phyloP scores from a whole-genome alignment of 164 flowering plant genomes.

The Kingdonia uniflora region DNA sequence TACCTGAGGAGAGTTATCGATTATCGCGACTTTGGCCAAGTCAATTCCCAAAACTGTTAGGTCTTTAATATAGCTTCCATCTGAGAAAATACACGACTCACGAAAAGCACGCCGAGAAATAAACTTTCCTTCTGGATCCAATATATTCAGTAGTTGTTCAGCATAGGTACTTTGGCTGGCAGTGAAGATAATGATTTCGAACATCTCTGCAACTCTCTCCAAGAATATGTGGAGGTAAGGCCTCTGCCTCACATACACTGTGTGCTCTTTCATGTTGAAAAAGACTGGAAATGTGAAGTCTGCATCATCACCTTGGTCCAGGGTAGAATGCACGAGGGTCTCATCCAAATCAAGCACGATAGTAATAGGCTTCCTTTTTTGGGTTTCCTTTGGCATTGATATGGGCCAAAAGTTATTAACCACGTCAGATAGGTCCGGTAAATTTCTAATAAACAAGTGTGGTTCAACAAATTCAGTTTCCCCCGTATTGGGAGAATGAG shows the following conservation, averaged over 20 bases:
- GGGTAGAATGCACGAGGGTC: conserved; percentile 88
- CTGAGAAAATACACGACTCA: conserved; percentile 82
- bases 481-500: conserved; percentile 24
- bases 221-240: conserved; percentile 67
- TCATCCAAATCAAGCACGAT: conserved; percentile 98
- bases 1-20: conserved; percentile 99
- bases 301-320: conserved; percentile 73
- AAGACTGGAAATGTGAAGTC: conserved; percentile 78
- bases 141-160: conserved; percentile 62
- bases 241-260: conserved; percentile 74
- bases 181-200: conserved; percentile 81
- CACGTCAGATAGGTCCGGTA: conserved; percentile 59
- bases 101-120: conserved; percentile 79
- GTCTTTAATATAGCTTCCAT: conserved; percentile 85
- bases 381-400: conserved; percentile 29
- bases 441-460: conserved; percentile 40
- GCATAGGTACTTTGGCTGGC: conserved; percentile 98
- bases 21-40: conserved; percentile 86
- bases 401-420: conserved; percentile 30
- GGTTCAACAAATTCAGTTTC: conserved; percentile 59
- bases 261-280: conserved; percentile 85
- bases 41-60: conserved; percentile 89
- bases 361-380: conserved; percentile 51
- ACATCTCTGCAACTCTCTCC: conserved; percentile 85
- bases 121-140: conserved; percentile 74